These are phyloP conservation scores for Brassica balearica DNA, from an alignment of 441 rosid species.

Conservation along the genomic window DNA sequence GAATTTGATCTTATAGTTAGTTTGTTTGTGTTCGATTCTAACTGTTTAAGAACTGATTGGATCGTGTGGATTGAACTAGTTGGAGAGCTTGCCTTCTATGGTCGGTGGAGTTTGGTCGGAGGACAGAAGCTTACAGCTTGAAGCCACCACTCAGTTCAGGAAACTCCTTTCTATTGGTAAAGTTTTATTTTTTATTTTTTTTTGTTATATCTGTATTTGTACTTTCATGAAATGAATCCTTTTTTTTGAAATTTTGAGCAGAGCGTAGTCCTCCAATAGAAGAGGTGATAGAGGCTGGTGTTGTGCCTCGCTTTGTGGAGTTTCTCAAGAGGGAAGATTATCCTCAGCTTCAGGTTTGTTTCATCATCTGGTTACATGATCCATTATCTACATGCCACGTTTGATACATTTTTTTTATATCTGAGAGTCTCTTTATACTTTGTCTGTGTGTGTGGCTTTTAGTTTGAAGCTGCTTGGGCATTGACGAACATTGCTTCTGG, in stretches of 20 bases:
- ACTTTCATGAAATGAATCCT: no score
- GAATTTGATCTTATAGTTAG: background rate
- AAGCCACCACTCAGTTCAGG: conserved; percentile 73
- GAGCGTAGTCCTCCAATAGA: conserved; percentile 77
- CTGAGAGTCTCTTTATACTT: no score
- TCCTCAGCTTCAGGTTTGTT: conserved; percentile 73
- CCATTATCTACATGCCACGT: no score
- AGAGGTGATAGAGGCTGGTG: conserved; percentile 70
- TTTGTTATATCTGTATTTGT: background rate
- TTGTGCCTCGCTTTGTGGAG: conserved; percentile 71
- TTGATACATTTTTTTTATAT: no score
- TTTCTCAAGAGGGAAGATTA: conserved; percentile 67
- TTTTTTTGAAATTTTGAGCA: conserved; percentile 13
- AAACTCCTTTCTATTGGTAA: conserved; percentile 72
- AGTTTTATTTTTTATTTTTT: background rate
- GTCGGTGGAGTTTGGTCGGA: conserved; percentile 62
- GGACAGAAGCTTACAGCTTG: conserved; percentile 57
- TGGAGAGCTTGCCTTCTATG: conserved; percentile 72
- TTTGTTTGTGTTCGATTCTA: no score
- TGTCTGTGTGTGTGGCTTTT: background rate
- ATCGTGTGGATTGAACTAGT: conserved; percentile 36
- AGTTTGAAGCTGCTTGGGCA: conserved; percentile 87
- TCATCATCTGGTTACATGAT: background rate
- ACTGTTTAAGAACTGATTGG: conserved; percentile 22
- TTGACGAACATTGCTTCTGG: conserved; percentile 81